phyloP scores from a whole-genome alignment of 164 flowering plant species.

The Warburgia ugandensis region DNA sequence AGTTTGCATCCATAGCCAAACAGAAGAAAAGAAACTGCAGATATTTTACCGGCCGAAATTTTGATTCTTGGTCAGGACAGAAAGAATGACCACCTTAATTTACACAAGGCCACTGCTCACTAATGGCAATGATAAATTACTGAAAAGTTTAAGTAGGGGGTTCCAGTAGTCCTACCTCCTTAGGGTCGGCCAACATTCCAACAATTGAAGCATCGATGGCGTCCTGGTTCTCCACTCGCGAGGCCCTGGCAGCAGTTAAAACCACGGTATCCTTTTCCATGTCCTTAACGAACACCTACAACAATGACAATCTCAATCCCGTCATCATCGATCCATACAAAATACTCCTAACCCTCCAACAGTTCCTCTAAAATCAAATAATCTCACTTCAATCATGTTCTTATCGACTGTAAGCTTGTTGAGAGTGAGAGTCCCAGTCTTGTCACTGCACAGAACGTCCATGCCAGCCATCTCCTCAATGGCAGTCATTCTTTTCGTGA shows the following conservation, averaged over 20 bases:
- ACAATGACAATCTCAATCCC: too few species aligned
- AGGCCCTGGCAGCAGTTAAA: conserved; percentile 31
- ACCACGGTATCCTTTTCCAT: conserved; percentile 25
- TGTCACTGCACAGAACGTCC: conserved; percentile 93
- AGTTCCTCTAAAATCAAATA: too few species aligned
- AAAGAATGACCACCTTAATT: not conserved
- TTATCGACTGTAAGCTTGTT: conserved; percentile 85
- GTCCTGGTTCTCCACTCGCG: conserved; percentile 42
- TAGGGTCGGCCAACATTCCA: conserved; percentile 37
- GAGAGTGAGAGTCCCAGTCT: conserved; percentile 90
- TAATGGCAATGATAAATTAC: too few species aligned
- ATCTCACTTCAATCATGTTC: conserved; percentile 27
- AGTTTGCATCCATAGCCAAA: not conserved
- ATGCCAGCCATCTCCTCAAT: conserved; percentile 98
- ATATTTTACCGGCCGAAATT: not conserved
- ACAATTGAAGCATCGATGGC: conserved; percentile 43
- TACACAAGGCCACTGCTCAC: not conserved
- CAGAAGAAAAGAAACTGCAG: not conserved
- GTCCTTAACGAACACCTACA: conserved; percentile 27
- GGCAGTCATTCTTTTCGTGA: conserved; percentile 97
- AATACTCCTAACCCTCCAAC: not conserved
- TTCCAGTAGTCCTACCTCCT: conserved; percentile 22
- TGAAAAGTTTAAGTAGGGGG: not conserved
- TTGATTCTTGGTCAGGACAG: too few species aligned
- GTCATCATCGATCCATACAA: too few species aligned